Evolutionary conservation across 257 asterid species (phyloP).

Genomic region (Petunia axillaris): DNA sequence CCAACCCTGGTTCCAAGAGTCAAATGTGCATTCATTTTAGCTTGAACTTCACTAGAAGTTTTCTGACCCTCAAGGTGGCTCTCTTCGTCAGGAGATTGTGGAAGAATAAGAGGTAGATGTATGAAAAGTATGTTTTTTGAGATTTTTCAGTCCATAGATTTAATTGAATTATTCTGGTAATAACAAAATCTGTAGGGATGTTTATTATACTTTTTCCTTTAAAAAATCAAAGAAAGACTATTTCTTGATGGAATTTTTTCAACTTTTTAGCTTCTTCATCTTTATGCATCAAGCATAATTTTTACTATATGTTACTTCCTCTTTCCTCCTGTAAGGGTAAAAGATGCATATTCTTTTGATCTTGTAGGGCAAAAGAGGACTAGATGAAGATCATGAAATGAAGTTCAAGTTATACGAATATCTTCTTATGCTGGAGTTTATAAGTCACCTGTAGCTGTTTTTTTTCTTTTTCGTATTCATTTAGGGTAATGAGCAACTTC

Average conservation of each 20-base stretch:
- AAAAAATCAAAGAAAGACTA: not conserved
- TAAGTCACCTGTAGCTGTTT: conserved; percentile 13
- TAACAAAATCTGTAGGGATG: not conserved
- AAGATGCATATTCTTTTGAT: conserved; percentile 48
- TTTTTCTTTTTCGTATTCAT: not conserved
- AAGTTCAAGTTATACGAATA: conserved; percentile 49
- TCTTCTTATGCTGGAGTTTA: conserved; percentile 24
- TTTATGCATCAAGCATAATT: not conserved
- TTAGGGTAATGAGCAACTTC: conserved; percentile 7
- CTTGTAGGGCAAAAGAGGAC: conserved; percentile 72
- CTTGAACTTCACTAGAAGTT: conserved; percentile 4
- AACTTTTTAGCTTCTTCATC: conserved; percentile 23
- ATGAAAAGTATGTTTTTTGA: not conserved
- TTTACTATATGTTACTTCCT: conserved; percentile 19
- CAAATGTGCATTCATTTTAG: not conserved
- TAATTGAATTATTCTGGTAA: not conserved
- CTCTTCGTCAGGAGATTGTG: not conserved
- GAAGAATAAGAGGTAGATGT: not conserved
- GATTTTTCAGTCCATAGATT: not conserved
- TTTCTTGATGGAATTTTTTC: not conserved
- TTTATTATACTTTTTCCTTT: not conserved
- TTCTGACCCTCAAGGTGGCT: not conserved
- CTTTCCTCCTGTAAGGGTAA: conserved; percentile 28
- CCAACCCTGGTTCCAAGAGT: not conserved
- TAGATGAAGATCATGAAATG: conserved; percentile 59